These are phyloP conservation scores for Helotiales sp. DNA, from an alignment of 2,329 filamentous ascomycete genomes.

Conservation along the genomic window DNA sequence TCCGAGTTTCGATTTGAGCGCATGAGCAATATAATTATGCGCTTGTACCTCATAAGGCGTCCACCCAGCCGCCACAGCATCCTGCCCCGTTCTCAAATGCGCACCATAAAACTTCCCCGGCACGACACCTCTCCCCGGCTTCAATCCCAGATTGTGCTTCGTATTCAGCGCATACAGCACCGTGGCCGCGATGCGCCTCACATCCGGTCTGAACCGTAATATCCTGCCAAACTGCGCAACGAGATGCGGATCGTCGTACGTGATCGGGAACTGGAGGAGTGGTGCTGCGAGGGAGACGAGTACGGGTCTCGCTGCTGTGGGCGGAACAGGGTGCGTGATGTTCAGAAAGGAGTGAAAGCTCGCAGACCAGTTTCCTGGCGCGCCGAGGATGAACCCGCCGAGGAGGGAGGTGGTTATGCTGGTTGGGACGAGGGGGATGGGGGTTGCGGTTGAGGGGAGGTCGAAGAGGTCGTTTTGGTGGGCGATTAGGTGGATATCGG, in stretches of 20 bases:
- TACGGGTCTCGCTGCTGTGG: constrained; percentile 14
- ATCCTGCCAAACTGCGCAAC: constrained; percentile 46
- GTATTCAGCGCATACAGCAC: constrained; percentile 41
- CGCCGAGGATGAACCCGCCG: constrained; percentile 11
- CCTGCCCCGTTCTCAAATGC: constrained; percentile 45
- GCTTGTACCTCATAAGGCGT: constrained; percentile 45
- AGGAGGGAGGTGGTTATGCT: constrained; percentile 11
- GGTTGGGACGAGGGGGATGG: constrained; percentile 12
- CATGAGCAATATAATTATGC: constrained; percentile 43
- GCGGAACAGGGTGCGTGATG: constrained; percentile 15
- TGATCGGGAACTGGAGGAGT: constrained; percentile 42
- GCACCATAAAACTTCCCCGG: constrained; percentile 45
- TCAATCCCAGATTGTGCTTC: constrained; percentile 33
- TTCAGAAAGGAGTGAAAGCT: constrained; percentile 13
- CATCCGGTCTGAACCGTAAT: constrained; percentile 35
- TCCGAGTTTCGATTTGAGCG: constrained; percentile 34
- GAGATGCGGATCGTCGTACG: constrained; percentile 41
- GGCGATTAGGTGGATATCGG: constrained; percentile 21
- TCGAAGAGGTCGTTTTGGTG: constrained; percentile 28
- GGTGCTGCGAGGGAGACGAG: constrained; percentile 18
- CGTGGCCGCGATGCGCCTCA: constrained; percentile 40
- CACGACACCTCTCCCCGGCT: constrained; percentile 33
- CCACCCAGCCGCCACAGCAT: constrained; percentile 45
- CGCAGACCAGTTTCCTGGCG: constrained; percentile 17
- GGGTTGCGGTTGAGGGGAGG: constrained; percentile 17